Base-by-base conservation (phyloP, 768 basidiomycete genomes). In the Rhodocollybia butyracea region DNA sequence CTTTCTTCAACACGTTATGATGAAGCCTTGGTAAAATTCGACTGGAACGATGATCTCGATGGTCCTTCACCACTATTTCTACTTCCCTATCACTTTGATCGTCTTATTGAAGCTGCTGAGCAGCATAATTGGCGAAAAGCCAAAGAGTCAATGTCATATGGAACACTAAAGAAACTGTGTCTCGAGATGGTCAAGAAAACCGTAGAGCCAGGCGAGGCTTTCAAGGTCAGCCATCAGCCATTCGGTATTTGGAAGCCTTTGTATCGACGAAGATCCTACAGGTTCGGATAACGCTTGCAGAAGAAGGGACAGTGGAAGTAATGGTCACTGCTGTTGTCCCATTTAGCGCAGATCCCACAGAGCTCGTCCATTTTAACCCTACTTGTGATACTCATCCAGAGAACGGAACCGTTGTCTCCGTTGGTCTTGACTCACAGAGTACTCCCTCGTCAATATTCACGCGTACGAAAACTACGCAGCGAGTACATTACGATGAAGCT, bases 391-490 rank as follows among this genome's bases (percentile, higher is more conserved):
- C 45, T 45, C 42, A 61, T 34, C 63, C 54, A 15, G 64, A 22
- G 1, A 21, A 65, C 38, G 69, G 69, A 7, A 66, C 73, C 31
- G 63, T 78, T 15, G 70, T 84, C 51, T 69, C 68, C 26, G 60
- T 91, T 46, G 72, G 72, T 46, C 59, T 90, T 42, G 90, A 92
- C 68, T 73, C 70, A 2, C 64, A 74, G 56, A 68, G 81, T 12
- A 86, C 85, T 1, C 66, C 76, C 3, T 70, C 78, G 0, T 83
- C 85, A 15, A 54, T 79, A 22, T 87, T 84, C 63, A 86, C 87
- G 0, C 61, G 67, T 21, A 85, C 88, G 45, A 93, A 93, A 68
- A 92, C 91, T 0, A 91, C 89, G 2, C 56, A 73, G 36, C 79
- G 90, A 45, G 56, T 64, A 6, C 66, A 76, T 11, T 93, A 92